Base-by-base conservation (phyloP, 2,329 filamentous ascomycete genomes). In the Hypocrella siamensis region DNA sequence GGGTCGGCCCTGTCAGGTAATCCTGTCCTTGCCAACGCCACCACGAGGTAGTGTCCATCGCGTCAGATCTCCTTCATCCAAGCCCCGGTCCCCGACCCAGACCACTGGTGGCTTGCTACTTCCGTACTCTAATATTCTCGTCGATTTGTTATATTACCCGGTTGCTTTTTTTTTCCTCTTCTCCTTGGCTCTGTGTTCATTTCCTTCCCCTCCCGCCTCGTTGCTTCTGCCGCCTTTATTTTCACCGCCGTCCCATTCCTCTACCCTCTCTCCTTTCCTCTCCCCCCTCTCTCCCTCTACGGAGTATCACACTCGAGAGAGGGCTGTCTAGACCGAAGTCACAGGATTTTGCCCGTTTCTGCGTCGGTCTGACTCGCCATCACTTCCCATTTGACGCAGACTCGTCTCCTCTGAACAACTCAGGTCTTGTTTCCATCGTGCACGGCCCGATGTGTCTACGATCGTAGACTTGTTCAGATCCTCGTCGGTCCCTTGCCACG, bases 381-480 rank as follows among this genome's bases (percentile, higher is more conserved):
- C 19, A 21, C 24, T n/a, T 21, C 41, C 33, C 25, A 38, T 17
- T 26, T 4, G 40, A 38, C 40, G 36, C 42, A 31, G 24, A n/a
- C 19, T 30, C 8, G 25, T 37, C 30, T 31, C 16, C 14, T 28
- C n/a, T 24, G 4, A 25, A 14, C 14, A n/a, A 46, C 19, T 46
- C 48, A 51, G 49, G 54, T 54, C 49, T 46, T 51, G 53, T 50
- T 44, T 47, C 42, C 45, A 42, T 42, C 47, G 45, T 53, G 51
- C 46, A 46, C 39, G 46, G 22, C 46, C 48, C 51, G 49, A 54
- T 54, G 50, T 46, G 52, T 53, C 51, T 44, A 47, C 42, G 45
- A 42, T 42, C 47, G 45, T 53, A 52, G 47, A 46, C 39, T 42
- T 42, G 42, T 44, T 50, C 44, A 54, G 51, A 49, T 54, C 45